Evolutionary conservation across 2,329 filamentous ascomycete genomes (phyloP).

Genomic region (Aspergillus fructus): DNA sequence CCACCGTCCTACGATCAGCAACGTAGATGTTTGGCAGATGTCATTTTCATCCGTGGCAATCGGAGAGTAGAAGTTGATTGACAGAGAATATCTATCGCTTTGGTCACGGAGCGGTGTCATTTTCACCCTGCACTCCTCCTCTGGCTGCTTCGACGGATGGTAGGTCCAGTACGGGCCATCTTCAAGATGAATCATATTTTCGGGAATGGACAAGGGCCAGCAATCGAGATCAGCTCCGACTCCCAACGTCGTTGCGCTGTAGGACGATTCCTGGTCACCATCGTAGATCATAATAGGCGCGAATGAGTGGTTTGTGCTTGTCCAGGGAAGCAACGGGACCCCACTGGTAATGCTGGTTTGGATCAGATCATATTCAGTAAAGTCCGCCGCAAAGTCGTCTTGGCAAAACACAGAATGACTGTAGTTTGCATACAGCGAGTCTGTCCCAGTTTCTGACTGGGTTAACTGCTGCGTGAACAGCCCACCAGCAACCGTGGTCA

Average conservation of each 20-base stretch:
- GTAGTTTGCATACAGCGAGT: slow-evolving; percentile 28
- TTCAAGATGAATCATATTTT: slow-evolving; percentile 16
- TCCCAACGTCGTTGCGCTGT: slow-evolving; percentile 29
- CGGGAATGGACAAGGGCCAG: slow-evolving; percentile 16
- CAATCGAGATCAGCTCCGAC: slow-evolving; percentile 30
- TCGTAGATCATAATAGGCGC: slow-evolving; percentile 26
- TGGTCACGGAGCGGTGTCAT: slow-evolving; percentile 26
- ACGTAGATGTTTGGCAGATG: slow-evolving; percentile 32
- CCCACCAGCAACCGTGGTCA: slow-evolving; percentile 33
- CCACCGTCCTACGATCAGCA: slow-evolving; percentile 34
- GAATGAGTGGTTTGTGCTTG: slow-evolving; percentile 31
- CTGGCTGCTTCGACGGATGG: slow-evolving; percentile 22
- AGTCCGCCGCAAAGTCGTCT: slow-evolving; percentile 34
- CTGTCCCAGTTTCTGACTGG: slow-evolving; percentile 25
- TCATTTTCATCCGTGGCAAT: slow-evolving; percentile 20
- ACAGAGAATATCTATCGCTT: slow-evolving; percentile 27
- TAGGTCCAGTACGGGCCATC: slow-evolving; percentile 28
- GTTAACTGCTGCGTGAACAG: slow-evolving; percentile 34
- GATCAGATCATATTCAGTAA: slow-evolving; percentile 36
- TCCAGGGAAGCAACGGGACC: slow-evolving; percentile 32
- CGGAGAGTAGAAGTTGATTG: slow-evolving; percentile 36
- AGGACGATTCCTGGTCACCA: slow-evolving; percentile 23
- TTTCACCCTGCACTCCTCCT: slow-evolving; percentile 25
- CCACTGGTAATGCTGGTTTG: slow-evolving; percentile 36
- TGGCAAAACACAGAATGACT: slow-evolving; percentile 28